Base-by-base conservation (phyloP, 441 rosid genomes). In the Erodium trifolium region DNA sequence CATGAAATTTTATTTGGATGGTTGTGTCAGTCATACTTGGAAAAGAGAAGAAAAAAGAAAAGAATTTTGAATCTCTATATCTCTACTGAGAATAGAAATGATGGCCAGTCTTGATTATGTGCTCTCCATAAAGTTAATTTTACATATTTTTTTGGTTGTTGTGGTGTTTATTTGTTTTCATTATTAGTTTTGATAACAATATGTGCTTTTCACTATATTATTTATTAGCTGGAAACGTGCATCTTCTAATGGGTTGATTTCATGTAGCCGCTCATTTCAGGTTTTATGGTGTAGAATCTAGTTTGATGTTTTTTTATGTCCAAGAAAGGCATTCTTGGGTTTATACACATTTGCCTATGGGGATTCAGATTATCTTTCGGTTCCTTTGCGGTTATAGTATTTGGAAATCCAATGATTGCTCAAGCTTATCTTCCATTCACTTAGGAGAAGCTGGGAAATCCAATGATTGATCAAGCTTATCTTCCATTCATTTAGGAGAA, bases 11-110 rank as follows among this genome's bases (percentile, higher is more conserved):
- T 62, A 11, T 67, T 55, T 75, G 43, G 49, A 43, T 49, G 63
- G 60, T 73, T 37, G 39, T 37, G 39, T 17, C 43, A 35, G 18
- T 75, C 35, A 64, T 75, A 45, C 47, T 14, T 10, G 19, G 49
- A 70, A 70, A 19, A 19, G 34, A 19, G 35, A 23, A 23, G 41
- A 31, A 60, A 55, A 55, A 17, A 10, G 10, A 57, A 23, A 23
- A 23, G 1, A 19, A 10, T 19, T 19, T 60, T 66, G 35, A 14
- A 71, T 49, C 55, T 47, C 17, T 49, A 0, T n/a, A 13, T 13
- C 16, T 49, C 17, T n/a, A 11, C 11, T 0, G 5, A 49, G 55
- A 49, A 14, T 49, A 49, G 17, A 49, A 49, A 49, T 14, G 5
- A 3, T 49, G 55, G 55, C 55, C 5, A 13, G 16, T 49, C 55